These are phyloP conservation scores for Otatea glauca DNA, from an alignment of 176 grass and related monocot species.

Conservation along the genomic window DNA sequence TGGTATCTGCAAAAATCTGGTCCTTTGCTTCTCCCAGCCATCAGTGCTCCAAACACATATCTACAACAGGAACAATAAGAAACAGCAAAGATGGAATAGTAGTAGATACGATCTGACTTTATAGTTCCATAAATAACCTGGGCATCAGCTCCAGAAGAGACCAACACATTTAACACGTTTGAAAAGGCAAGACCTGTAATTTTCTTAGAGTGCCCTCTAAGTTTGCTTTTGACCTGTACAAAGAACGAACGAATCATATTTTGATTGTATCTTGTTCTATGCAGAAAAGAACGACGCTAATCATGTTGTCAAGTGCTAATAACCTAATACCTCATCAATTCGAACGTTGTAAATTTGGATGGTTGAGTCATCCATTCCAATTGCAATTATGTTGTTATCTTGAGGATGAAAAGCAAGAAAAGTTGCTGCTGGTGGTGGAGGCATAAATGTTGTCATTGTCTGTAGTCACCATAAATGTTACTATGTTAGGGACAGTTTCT, in stretches of 20 bases:
- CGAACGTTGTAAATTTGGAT: conserved; percentile 99
- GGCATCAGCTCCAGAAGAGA: conserved; percentile 95
- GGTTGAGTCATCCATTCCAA: conserved; percentile 98
- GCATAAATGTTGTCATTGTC: conserved; percentile 99
- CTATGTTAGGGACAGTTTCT: conserved; percentile 30
- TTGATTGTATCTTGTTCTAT: conserved; percentile 19
- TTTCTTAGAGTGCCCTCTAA: conserved; percentile 95
- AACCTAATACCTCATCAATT: conserved; percentile 93
- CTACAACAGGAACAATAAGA: conserved; percentile 50
- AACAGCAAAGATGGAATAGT: conserved; percentile 21
- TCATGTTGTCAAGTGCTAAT: conserved; percentile 23
- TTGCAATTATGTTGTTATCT: conserved; percentile 99
- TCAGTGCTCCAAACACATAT: conserved; percentile 94
- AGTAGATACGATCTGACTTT: conserved; percentile 10
- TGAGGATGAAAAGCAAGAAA: conserved; percentile 99
- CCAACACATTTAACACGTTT: conserved; percentile 83
- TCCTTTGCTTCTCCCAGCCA: conserved; percentile 93
- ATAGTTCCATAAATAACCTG: conserved; percentile 71
- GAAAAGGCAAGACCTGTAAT: conserved; percentile 98
- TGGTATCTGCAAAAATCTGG: conserved; percentile 75
- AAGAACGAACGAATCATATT: conserved; percentile 12
- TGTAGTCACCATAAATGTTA: conserved; percentile 36
- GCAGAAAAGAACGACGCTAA: neutral
- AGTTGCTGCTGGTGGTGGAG: conserved; percentile 90
- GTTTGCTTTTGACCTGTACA: conserved; percentile 95